Percentiles rank a stretch among this genome's conserved stretches.
Conservation (phyloP, 228 moss, liverwort and hornwort genomes). For the Sphagnum magellanicum region DNA sequence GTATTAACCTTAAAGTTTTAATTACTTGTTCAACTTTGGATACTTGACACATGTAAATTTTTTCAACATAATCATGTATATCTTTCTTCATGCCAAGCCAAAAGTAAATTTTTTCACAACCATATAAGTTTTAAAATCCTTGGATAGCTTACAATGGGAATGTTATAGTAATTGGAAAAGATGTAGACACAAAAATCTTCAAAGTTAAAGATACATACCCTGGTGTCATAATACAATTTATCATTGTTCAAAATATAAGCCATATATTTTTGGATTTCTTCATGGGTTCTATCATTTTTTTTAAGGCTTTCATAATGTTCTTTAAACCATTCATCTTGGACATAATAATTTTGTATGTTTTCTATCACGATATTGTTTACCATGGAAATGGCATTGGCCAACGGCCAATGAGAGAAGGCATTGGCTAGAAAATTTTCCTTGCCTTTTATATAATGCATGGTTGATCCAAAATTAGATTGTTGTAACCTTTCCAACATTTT, state of each 20-base stretch:
- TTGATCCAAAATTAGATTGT: no score
- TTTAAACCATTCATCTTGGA: background rate
- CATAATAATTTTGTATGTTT: background rate
- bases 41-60: slow-evolving; percentile 1
- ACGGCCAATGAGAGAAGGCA: background rate
- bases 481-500: no score
- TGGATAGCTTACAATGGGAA: background rate
- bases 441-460: no score
- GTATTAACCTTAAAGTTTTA: background rate
- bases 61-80: background rate
- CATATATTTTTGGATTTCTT: background rate
- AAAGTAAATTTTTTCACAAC: background rate
- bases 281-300: no score
- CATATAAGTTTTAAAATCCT: slow-evolving; percentile 3
- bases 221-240: background rate
- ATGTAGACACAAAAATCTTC: background rate
- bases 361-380: background rate
- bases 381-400: no score
- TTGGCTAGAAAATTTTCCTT: background rate
- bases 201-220: background rate
- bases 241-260: background rate
- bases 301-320: background rate
- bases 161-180: background rate
- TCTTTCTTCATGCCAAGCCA: slow-evolving; percentile 4
- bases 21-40: background rate